Base-by-base conservation (phyloP, 495 filamentous ascomycete genomes). In the Aspergillus campestris region DNA sequence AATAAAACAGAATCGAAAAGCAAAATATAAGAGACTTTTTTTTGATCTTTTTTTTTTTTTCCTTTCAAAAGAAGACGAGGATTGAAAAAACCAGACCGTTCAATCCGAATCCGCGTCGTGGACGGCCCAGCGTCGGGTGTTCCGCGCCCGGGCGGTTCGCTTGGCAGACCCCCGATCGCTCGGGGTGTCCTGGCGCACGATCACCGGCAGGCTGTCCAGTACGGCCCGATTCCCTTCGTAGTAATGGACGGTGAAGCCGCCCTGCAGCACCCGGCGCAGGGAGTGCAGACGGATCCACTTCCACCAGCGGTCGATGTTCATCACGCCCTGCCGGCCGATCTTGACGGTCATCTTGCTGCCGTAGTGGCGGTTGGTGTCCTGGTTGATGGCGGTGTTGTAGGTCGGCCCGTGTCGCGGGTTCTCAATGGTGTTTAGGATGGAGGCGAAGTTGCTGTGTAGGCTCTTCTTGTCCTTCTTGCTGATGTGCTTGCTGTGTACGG, bases 251-350 rank as follows among this genome's bases (percentile, higher is more conserved):
- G 82, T 64, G 40, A 96, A 89, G 0, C 91, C 91, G 10, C 85
- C 82, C 48, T 85, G 83, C 34, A 96, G 65, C 8, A 91, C 60
- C n/a, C 82, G 71, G 58, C 84, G 82, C 31, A 97, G 70, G 34
- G 81, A 78, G 47, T 88, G 79, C 38, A 94, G 63, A 18, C 89
- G 76, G 51, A 86, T 74, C 51, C 91, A 75, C 53, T 95, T 90
- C 76, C 87, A 92, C 91, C 91, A 97, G 33, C 78, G 81, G 55
- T 96, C 87, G 44, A 97, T 89, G 47, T 75, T 75, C 73, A 95
- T 80, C 33, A 80, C 71, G 6, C 83, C 80, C 47, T 79, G 77
- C 24, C 78, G 75, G 46, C 87, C 79, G 31, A 95, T 79, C 47
- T 81, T 79, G 31, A 95, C 77, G 10, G 76, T 85, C 64, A 92